phyloP scores from a whole-genome alignment of 2,329 filamentous ascomycete species.

The Exophiala spinifera region DNA sequence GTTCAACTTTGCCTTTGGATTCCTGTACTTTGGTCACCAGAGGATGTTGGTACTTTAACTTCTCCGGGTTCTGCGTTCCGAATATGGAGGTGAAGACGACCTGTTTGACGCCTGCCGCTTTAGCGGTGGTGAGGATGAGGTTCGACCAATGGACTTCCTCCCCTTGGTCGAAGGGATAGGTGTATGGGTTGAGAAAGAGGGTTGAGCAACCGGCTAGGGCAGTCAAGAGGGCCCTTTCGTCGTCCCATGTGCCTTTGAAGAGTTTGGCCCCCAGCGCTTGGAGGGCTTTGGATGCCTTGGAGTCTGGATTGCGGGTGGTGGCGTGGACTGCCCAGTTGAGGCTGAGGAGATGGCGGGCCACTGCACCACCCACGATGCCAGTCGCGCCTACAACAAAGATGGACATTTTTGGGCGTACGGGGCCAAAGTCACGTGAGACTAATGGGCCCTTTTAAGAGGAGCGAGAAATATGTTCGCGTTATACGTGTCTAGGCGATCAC shows the following conservation, averaged over 20 bases:
- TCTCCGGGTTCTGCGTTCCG: constrained; percentile 33
- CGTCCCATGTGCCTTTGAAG: constrained; percentile 23
- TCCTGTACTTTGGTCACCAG: too few species aligned
- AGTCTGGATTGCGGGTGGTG: constrained; percentile 23
- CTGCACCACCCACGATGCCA: constrained; percentile 48
- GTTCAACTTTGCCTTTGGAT: not conserved
- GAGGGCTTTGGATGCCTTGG: constrained; percentile 17
- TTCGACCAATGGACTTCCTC: too few species aligned
- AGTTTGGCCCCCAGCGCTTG: constrained; percentile 6
- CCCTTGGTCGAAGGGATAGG: too few species aligned
- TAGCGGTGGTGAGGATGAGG: too few species aligned
- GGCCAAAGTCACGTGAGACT: too few species aligned
- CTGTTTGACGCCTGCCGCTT: not conserved
- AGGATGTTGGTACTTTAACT: not conserved
- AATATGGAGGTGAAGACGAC: constrained; percentile 26
- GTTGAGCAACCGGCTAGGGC: constrained; percentile 5
- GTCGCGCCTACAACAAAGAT: constrained; percentile 49
- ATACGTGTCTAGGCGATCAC: too few species aligned
- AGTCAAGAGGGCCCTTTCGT: constrained; percentile 15
- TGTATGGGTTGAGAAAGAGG: constrained; percentile 6
- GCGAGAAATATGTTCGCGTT: too few species aligned
- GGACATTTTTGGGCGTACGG: too few species aligned
- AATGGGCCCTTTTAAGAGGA: too few species aligned
- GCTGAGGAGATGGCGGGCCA: constrained; percentile 43
- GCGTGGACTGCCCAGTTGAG: constrained; percentile 21